A percentile compares a stretch with the other conserved stretches of the same genome.
phyloP scores from a whole-genome alignment of 495 filamentous ascomycete genomes.

The Penicillium canescens region DNA sequence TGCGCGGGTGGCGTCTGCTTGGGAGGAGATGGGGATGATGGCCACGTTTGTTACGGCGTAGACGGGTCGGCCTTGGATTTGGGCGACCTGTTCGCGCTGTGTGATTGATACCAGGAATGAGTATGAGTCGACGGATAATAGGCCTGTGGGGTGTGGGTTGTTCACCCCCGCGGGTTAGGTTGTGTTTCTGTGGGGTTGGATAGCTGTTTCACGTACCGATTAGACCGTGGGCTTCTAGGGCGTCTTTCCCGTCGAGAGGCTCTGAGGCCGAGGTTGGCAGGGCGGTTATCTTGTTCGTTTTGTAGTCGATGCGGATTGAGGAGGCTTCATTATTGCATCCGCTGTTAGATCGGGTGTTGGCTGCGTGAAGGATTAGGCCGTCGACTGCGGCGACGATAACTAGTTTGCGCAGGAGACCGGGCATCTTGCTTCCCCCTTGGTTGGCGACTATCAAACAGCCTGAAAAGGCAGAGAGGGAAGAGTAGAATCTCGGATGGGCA shows the following conservation, averaged over 20 bases:
- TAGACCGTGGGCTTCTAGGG: conserved; percentile 79
- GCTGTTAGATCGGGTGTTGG: conserved; percentile 40
- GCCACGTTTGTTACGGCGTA: conserved; percentile 86
- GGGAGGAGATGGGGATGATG: conserved; percentile 80
- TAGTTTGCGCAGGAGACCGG: conserved; percentile 74
- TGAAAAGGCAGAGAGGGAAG: neutral
- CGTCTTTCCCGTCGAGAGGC: conserved; percentile 33
- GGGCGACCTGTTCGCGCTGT: conserved; percentile 81
- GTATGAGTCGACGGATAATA: conserved; percentile 69
- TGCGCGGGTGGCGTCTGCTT: conserved; percentile 67
- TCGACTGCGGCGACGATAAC: conserved; percentile 81
- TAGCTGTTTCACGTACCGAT: conserved; percentile 60
- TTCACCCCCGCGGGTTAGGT: neutral
- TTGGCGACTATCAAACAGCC: neutral
- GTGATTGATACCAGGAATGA: conserved; percentile 85
- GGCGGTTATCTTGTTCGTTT: conserved; percentile 57
- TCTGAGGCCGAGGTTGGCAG: conserved; percentile 39
- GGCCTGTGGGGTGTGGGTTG: conserved; percentile 45
- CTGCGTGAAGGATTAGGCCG: conserved; percentile 80
- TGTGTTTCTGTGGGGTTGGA: neutral
- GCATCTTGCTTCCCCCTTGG: conserved; percentile 51
- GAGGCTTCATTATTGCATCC: conserved; percentile 38
- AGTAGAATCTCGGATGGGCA: conserved; percentile 14
- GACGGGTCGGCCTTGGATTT: conserved; percentile 76
- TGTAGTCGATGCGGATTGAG: conserved; percentile 72